Conservation (phyloP, 2,329 filamentous ascomycete species). For the Geosmithia putterillii region DNA sequence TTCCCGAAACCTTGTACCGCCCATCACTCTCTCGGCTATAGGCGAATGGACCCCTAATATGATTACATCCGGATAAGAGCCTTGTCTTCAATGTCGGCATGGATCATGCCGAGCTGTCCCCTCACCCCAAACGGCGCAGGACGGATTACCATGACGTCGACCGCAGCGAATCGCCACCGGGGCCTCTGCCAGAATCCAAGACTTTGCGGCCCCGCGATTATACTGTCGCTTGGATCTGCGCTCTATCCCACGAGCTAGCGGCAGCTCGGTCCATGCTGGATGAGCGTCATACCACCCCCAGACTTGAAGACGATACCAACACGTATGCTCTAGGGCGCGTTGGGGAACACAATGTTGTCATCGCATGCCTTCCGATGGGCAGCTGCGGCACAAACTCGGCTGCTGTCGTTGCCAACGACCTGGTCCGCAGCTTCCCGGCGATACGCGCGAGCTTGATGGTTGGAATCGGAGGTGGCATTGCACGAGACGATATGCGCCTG, state of each 20-base stretch:
- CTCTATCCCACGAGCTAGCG: constrained; percentile 11
- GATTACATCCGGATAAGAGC: no score
- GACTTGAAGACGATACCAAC: constrained; percentile 8
- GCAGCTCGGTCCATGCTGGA: constrained; percentile 15
- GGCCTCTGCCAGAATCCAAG: background rate
- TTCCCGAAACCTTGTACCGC: no score
- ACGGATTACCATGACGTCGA: no score
- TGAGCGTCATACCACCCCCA: constrained; percentile 5
- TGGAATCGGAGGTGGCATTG: constrained; percentile 11
- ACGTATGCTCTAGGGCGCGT: constrained; percentile 10
- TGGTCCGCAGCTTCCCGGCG: constrained; percentile 5
- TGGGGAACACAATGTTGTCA: constrained; percentile 10
- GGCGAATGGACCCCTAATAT: no score
- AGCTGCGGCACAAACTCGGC: constrained; percentile 12
- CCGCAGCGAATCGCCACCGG: no score
- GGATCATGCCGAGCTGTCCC: no score
- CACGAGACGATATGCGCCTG: constrained; percentile 5
- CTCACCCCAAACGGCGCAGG: no score
- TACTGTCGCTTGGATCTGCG: constrained; percentile 19
- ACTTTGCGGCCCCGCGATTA: constrained; percentile 4
- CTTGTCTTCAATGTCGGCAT: no score
- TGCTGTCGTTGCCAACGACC: constrained; percentile 6
- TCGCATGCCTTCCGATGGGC: constrained; percentile 10
- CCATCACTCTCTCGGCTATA: no score
- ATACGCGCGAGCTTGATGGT: constrained; percentile 9